Evolutionary conservation across 441 rosid genomes (phyloP).

Genomic region (Geranium incanum): DNA sequence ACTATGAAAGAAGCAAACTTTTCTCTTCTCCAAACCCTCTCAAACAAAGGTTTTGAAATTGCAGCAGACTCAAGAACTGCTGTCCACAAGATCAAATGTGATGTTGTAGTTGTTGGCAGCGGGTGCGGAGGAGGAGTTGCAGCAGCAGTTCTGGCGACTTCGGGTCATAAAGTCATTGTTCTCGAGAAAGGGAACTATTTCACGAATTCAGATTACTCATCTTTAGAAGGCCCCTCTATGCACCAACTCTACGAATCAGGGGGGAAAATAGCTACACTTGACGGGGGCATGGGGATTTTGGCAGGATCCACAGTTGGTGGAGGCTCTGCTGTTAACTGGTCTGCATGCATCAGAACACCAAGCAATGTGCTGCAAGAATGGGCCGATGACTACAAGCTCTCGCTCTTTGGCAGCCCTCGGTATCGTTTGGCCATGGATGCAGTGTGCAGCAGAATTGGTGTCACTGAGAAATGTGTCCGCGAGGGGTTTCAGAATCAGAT

Average conservation of each 20-base stretch:
- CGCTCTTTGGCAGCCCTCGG: slow-evolving; percentile 40
- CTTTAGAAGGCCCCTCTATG: slow-evolving; percentile 56
- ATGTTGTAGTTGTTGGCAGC: slow-evolving; percentile 66
- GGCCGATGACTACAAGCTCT: slow-evolving; percentile 43
- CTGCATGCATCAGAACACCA: slow-evolving; percentile 14
- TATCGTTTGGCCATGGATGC: slow-evolving; percentile 56
- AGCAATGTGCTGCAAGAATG: slow-evolving; percentile 49
- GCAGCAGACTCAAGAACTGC: slow-evolving; percentile 23
- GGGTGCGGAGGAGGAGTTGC: slow-evolving; percentile 97
- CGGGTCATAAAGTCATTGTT: slow-evolving; percentile 70
- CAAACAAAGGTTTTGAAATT: slow-evolving; percentile 50
- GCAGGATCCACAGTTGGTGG: slow-evolving; percentile 19
- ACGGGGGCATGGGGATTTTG: slow-evolving; percentile 13
- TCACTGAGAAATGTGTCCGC: slow-evolving; percentile 44
- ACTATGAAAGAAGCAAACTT: slow-evolving; percentile 39
- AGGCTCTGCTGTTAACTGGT: slow-evolving; percentile 16
- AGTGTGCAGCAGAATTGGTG: slow-evolving; percentile 66
- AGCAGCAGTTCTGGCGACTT: slow-evolving; percentile 60
- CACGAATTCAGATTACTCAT: slow-evolving; percentile 44
- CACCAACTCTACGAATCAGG: slow-evolving; percentile 12
- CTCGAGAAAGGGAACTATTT: slow-evolving; percentile 82
- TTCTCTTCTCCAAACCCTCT: slow-evolving; percentile 42
- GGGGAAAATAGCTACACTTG: slow-evolving; percentile 9
- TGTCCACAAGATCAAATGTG: slow-evolving; percentile 51
- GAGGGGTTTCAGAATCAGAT: slow-evolving; percentile 74